Percentiles rank a stretch among this genome's conserved stretches.
Evolutionary conservation across 176 grass and related monocot genomes (phyloP).

Genomic region (Urochloa ruziziensis): DNA sequence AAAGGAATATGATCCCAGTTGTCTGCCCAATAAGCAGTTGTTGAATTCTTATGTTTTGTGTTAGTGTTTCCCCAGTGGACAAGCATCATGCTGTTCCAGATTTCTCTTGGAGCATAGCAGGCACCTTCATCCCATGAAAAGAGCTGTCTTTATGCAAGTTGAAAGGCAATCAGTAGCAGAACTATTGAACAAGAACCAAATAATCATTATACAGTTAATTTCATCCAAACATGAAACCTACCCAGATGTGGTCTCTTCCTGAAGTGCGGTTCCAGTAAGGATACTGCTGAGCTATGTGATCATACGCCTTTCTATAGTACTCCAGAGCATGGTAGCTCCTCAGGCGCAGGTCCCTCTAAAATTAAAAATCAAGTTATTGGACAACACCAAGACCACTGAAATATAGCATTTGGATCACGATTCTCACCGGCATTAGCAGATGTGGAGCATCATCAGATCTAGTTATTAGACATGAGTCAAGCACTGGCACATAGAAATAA

Average conservation of each 20-base stretch:
- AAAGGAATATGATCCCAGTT: conserved; percentile 88
- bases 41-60: conserved; percentile 83
- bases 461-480: conserved; percentile 93
- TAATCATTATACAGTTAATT: conserved; percentile 17
- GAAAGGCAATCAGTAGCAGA: conserved; percentile 26
- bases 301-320: conserved; percentile 83
- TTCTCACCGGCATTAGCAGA: conserved; percentile 58
- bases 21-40: conserved; percentile 87
- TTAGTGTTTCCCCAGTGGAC: conserved; percentile 99
- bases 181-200: conserved; percentile 8
- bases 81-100: conserved; percentile 96
- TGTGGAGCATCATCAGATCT: conserved; percentile 87
- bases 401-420: conserved; percentile 16
- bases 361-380: conserved; percentile 27
- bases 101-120: conserved; percentile 95
- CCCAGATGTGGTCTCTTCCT: conserved; percentile 98
- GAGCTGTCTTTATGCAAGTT: conserved; percentile 56
- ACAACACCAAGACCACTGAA: conserved; percentile 9
- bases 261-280: conserved; percentile 90
- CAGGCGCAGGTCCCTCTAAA: conserved; percentile 42
- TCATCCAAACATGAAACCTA: conserved; percentile 43
- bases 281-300: conserved; percentile 81
- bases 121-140: conserved; percentile 99
- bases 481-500: conserved; percentile 95
- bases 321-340: conserved; percentile 80